Percentiles rank a stretch among this genome's conserved stretches.
Evolutionary conservation across 768 basidiomycete species (phyloP).

Genomic region (Leucocoprinus birnbaumii): DNA sequence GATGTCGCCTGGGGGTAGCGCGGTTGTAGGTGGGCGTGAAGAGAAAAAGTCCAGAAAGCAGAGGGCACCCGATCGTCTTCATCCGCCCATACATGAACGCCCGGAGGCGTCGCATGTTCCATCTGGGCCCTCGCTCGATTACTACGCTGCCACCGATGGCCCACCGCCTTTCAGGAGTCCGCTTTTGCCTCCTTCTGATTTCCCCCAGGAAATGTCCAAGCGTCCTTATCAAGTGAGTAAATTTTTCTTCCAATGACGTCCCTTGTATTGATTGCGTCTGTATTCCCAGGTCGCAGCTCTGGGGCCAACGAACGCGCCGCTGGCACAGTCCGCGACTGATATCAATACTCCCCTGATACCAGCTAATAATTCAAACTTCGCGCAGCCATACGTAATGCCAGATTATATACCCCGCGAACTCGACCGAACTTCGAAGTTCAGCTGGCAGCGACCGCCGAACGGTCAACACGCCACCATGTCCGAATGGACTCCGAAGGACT

Average conservation of each 20-base stretch:
- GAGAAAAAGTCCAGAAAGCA: not conserved
- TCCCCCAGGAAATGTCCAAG: slow-evolving; percentile 2
- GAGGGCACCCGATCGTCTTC: not conserved
- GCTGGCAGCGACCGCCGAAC: not conserved
- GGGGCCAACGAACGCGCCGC: not conserved
- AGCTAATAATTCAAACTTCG: not conserved
- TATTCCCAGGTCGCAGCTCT: not conserved
- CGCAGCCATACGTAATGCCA: not conserved
- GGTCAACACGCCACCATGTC: not conserved
- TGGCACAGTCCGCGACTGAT: not conserved
- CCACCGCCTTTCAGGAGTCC: slow-evolving; percentile 27
- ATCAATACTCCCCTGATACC: not conserved
- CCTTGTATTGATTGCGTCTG: not conserved
- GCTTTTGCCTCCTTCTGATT: slow-evolving; percentile 21
- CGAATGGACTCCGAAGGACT: slow-evolving; percentile 2
- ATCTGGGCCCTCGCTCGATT: not conserved
- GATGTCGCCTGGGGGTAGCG: not conserved
- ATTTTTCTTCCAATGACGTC: not conserved
- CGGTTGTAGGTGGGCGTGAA: not conserved
- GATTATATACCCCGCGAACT: not conserved
- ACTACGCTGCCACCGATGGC: slow-evolving; percentile 1
- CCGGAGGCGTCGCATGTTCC: not conserved
- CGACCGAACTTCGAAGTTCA: not conserved
- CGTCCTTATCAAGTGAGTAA: slow-evolving; percentile 2
- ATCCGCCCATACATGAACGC: not conserved